phyloP scores from a whole-genome alignment of 2,329 filamentous ascomycete genomes.

The Colletotrichum abscissum region DNA sequence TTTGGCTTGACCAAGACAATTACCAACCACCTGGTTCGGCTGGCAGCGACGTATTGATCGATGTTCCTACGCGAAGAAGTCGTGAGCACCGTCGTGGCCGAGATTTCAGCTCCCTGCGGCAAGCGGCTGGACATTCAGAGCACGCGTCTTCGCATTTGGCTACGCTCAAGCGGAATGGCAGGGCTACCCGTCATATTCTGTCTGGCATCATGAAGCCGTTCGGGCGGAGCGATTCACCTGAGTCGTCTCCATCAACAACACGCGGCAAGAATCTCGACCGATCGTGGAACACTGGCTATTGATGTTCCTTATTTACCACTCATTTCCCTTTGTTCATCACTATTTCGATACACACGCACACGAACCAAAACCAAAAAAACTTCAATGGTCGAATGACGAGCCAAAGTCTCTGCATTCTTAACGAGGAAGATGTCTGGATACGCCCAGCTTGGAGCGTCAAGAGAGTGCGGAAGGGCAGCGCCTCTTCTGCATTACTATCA shows the following conservation, averaged over 20 bases:
- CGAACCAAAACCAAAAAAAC: conserved; percentile 7
- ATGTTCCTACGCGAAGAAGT: conserved; percentile 23
- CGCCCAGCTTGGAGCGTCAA: conserved; percentile 13
- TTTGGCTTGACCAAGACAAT: conserved; percentile 46
- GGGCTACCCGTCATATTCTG: conserved; percentile 53
- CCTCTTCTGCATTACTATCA: conserved; percentile 16
- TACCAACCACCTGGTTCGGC: conserved; percentile 39
- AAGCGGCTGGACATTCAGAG: conserved; percentile 39
- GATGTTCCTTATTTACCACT: background rate
- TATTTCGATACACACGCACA: conserved; percentile 13
- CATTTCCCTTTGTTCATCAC: background rate
- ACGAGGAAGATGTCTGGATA: conserved; percentile 27
- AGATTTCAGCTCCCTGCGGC: conserved; percentile 27
- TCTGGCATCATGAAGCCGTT: conserved; percentile 59
- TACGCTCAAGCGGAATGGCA: conserved; percentile 46
- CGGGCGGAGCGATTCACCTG: conserved; percentile 52
- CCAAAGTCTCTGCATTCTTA: conserved; percentile 20
- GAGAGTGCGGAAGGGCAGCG: conserved; percentile 8
- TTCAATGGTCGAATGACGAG: conserved; percentile 16
- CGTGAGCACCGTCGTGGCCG: conserved; percentile 35
- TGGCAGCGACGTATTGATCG: conserved; percentile 35
- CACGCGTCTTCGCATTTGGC: conserved; percentile 34
- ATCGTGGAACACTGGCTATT: conserved; percentile 24
- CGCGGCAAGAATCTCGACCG: conserved; percentile 33
- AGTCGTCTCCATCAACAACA: conserved; percentile 38